Evolutionary conservation across 352 stramenopile species (phyloP), one percentile per base, ranked within the genome.

Genomic region (Pythium guiyangense): DNA sequence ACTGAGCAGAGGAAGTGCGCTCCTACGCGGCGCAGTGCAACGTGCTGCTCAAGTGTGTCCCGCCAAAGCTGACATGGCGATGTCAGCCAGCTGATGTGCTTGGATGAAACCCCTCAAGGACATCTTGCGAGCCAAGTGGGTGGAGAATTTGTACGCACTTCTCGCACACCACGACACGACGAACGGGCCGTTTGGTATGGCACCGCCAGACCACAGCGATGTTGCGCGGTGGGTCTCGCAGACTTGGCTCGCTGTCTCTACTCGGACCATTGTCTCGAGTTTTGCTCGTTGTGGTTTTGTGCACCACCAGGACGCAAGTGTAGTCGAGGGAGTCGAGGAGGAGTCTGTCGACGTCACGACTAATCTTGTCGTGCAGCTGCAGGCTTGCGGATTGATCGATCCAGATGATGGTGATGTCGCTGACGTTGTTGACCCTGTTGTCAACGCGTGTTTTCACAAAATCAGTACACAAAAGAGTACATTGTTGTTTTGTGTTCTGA

Each of bases 41-140:
- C 31, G 62, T 74, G 4, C 39, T 60, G 3, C 20, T 79, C 22
- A 60, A 73, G 37, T 6, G 34, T 2, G 51, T 73, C 6, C 62
- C 62, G 26, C 57, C 54, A 18, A 40, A 44, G 27, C 35, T 54
- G 20, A 68, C 55, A 10, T 67, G 54, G 37, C 57, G 66, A 51
- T 59, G 62, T 17, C 52, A 69, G 40, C 57, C 52, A 5, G 66
- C 66, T 1, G 54, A 70, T 17, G 53, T 70, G 64, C 53, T 5
- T 73, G 57, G 66, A 70, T 64, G n/a, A 52, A 54, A n/a, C 57
- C 57, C 4, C 35, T 67, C 27, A 70, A 73, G 34, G 22, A 37
- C 15, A 37, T 25, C 20, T 12, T 45, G 34, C 29, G 34, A 39
- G 5, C 27, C 3, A 27, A 22, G 20, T 49, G 37, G 37, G 35